These are phyloP conservation scores for Fomitopsis pinicola DNA, from an alignment of 1,284 basidiomycete species.

Conservation along the genomic window DNA sequence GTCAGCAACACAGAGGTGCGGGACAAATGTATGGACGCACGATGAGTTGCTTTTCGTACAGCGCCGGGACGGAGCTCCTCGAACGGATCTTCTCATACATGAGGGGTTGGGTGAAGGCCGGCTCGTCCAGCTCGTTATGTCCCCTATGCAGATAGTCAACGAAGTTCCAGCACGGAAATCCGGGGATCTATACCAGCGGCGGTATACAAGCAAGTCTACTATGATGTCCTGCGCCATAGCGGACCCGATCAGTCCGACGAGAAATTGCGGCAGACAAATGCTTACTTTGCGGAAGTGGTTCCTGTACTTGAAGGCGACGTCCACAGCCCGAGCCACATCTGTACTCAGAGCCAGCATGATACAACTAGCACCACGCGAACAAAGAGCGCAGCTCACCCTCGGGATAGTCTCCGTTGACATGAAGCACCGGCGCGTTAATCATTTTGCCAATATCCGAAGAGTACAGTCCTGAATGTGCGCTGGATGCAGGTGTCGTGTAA, in stretches of 20 bases:
- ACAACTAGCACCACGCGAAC: too few relatives aligned
- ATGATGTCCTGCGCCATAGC: constrained; percentile 60
- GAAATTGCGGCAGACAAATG: background rate
- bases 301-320: constrained; percentile 79
- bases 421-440: constrained; percentile 85
- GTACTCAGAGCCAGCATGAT: constrained; percentile 3
- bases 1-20: background rate
- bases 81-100: constrained; percentile 86
- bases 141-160: constrained; percentile 38
- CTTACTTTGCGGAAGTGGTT: constrained; percentile 75
- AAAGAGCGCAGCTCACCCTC: constrained; percentile 51
- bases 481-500: constrained; percentile 83
- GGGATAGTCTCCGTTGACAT: constrained; percentile 88
- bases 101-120: constrained; percentile 83
- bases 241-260: background rate
- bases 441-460: constrained; percentile 89
- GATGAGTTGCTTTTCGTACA: constrained; percentile 78
- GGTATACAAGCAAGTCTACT: constrained; percentile 84
- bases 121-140: constrained; percentile 90
- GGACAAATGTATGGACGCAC: constrained; percentile 31
- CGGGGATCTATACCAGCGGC: constrained; percentile 57
- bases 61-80: constrained; percentile 70
- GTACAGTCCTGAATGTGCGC: constrained; percentile 80
- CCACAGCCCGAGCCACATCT: constrained; percentile 78
- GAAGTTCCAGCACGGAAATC: background rate